phyloP scores from a whole-genome alignment of 345 rosid genomes.

The Arabidopsis arenosa region DNA sequence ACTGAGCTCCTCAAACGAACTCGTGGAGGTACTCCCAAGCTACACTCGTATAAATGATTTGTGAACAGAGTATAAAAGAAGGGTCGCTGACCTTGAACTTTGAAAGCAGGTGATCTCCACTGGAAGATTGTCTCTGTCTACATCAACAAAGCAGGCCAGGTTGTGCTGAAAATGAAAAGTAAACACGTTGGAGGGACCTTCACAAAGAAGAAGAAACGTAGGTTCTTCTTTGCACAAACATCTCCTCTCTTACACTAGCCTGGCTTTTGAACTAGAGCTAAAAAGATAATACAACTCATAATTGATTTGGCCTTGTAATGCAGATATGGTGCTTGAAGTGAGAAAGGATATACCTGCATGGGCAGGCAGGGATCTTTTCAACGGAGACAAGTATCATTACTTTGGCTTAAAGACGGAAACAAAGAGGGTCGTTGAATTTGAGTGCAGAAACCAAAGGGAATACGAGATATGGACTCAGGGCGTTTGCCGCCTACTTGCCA shows the following conservation, averaged over 20 bases:
- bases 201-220: slow-evolving; percentile 79
- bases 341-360: slow-evolving; percentile 81
- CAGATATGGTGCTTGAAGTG: slow-evolving; percentile 79
- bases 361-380: slow-evolving; percentile 86
- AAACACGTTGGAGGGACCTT: slow-evolving; percentile 80
- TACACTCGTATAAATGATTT: neutral
- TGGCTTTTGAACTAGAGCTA: slow-evolving; percentile 6
- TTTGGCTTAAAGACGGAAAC: slow-evolving; percentile 76
- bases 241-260: neutral
- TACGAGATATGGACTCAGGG: slow-evolving; percentile 87
- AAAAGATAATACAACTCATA: neutral
- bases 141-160: slow-evolving; percentile 72
- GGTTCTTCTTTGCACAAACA: neutral
- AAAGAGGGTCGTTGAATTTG: slow-evolving; percentile 77
- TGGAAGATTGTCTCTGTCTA: slow-evolving; percentile 92
- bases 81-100: slow-evolving; percentile 11
- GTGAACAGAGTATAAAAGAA: neutral
- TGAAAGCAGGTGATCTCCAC: slow-evolving; percentile 84
- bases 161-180: slow-evolving; percentile 88
- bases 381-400: slow-evolving; percentile 73
- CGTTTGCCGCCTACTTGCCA: slow-evolving; percentile 64
- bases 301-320: neutral
- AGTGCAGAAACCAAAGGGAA: slow-evolving; percentile 79
- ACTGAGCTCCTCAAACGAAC: slow-evolving; percentile 91
- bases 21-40: slow-evolving; percentile 63